A percentile compares a stretch with the other conserved stretches of the same genome.
Evolutionary conservation across 2,329 filamentous ascomycete species (phyloP).

Genomic region (Blumeriella jaapii): DNA sequence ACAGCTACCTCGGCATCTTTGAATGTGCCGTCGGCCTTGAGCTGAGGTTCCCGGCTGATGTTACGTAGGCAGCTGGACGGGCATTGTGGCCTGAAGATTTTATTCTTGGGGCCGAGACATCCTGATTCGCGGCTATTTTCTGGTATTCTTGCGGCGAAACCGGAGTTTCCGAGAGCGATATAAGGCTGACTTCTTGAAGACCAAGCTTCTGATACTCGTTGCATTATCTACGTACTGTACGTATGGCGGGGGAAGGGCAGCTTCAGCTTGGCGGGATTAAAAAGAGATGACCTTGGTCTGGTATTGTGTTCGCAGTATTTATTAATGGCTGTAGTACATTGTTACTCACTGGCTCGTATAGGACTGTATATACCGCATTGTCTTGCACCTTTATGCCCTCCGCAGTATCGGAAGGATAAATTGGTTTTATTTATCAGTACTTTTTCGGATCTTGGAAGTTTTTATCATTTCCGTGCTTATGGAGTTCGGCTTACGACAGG

Average conservation of each 20-base stretch:
- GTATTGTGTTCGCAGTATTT: conserved; percentile 1
- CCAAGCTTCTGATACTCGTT: conserved; percentile 53
- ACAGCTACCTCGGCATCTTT: conserved; percentile 19
- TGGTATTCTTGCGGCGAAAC: conserved; percentile 43
- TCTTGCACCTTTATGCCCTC: conserved; percentile 31
- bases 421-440: conserved; percentile 33
- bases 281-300: conserved; percentile 38
- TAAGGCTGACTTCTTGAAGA: conserved; percentile 53
- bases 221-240: conserved; percentile 50
- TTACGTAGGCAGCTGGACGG: conserved; percentile 59
- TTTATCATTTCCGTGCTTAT: conserved; percentile 40
- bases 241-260: conserved; percentile 49
- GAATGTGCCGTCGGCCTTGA: conserved; percentile 31
- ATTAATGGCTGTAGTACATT: neutral
- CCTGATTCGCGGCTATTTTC: conserved; percentile 46
- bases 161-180: conserved; percentile 48
- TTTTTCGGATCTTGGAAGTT: conserved; percentile 41
- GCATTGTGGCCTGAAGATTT: conserved; percentile 35
- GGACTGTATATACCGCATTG: conserved; percentile 12
- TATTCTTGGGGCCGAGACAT: conserved; percentile 28
- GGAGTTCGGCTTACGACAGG: conserved; percentile 39
- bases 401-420: conserved; percentile 31
- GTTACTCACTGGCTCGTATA: conserved; percentile 8
- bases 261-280: conserved; percentile 58
- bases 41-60: conserved; percentile 51